Percentiles rank a stretch among this genome's conserved stretches.
Conservation (phyloP, 169 alveolate genomes). For the Cryptosporidium muris region DNA sequence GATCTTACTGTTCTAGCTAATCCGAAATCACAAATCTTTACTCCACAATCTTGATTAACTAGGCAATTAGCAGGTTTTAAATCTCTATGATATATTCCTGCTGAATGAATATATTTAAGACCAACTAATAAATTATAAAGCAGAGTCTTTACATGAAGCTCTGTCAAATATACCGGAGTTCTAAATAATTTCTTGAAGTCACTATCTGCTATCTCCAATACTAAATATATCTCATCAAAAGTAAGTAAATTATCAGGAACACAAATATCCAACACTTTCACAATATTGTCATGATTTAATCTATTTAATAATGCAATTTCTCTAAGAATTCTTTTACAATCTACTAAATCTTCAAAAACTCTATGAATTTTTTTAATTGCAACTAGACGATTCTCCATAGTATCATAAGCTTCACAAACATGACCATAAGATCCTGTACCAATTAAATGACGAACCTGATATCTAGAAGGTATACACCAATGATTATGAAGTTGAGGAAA, state of each 20-base stretch:
- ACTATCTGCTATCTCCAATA: conserved; percentile 96
- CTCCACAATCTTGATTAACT: conserved; percentile 96
- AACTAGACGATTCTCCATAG: conserved; percentile 84
- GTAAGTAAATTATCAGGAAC: conserved; percentile 89
- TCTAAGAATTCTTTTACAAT: conserved; percentile 94
- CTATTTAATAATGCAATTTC: conserved; percentile 93
- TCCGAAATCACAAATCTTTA: conserved; percentile 97
- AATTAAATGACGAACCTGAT: conserved; percentile 86
- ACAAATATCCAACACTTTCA: conserved; percentile 88
- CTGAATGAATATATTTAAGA: conserved; percentile 92
- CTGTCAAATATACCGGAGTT: conserved; percentile 92
- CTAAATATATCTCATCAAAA: conserved; percentile 94
- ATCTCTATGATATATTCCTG: conserved; percentile 97
- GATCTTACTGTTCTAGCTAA: conserved; percentile 89
- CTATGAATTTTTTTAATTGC: conserved; percentile 95
- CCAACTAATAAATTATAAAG: conserved; percentile 92
- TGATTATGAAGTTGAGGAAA: conserved; percentile 36
- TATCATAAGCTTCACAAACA: conserved; percentile 89
- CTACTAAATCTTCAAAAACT: conserved; percentile 95
- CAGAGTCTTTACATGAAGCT: conserved; percentile 88
- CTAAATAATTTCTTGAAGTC: conserved; percentile 95
- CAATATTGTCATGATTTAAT: conserved; percentile 90
- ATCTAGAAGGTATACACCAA: conserved; percentile 82
- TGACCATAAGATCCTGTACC: conserved; percentile 94
- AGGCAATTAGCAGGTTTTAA: conserved; percentile 97